Evolutionary conservation across 2,329 filamentous ascomycete genomes (phyloP).

Genomic region (Beauveria varroae): DNA sequence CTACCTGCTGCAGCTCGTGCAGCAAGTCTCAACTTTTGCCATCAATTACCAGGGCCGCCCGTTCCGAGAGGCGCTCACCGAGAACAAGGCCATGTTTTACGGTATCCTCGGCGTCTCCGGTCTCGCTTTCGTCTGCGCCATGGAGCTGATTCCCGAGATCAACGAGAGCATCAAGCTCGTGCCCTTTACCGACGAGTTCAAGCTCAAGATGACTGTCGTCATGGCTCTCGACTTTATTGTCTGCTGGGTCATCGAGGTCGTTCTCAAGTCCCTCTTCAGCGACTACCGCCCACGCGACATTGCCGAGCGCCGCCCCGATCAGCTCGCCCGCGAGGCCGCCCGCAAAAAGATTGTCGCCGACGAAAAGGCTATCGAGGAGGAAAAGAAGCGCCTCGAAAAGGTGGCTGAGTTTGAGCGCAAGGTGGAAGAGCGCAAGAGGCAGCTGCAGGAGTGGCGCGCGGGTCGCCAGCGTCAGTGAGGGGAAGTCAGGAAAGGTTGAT

Average conservation of each 20-base stretch:
- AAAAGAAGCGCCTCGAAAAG: constrained; percentile 45
- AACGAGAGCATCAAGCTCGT: constrained; percentile 91
- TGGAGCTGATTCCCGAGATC: constrained; percentile 90
- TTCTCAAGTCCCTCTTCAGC: constrained; percentile 77
- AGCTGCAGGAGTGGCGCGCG: constrained; percentile 40
- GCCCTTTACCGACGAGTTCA: constrained; percentile 83
- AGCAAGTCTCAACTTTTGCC: constrained; percentile 97
- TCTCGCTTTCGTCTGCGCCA: constrained; percentile 89
- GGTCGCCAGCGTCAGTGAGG: constrained; percentile 20
- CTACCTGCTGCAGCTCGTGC: constrained; percentile 94
- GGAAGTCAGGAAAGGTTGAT: no score
- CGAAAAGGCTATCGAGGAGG: constrained; percentile 41
- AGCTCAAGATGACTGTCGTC: constrained; percentile 69
- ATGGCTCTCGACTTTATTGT: constrained; percentile 85
- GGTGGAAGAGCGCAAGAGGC: constrained; percentile 42
- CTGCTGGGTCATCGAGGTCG: constrained; percentile 82
- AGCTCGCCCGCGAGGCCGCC: constrained; percentile 67
- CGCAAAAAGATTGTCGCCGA: constrained; percentile 55
- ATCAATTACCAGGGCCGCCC: constrained; percentile 99
- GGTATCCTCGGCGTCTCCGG: constrained; percentile 84
- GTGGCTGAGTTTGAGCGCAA: constrained; percentile 53
- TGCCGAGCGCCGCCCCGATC: constrained; percentile 76
- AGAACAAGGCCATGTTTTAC: constrained; percentile 98
- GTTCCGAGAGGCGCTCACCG: constrained; percentile 90
- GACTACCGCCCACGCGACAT: constrained; percentile 94